Percentiles rank a stretch among this genome's conserved stretches.
Conservation (phyloP, 2,329 filamentous ascomycete species). For the Xylariaceae sp. region DNA sequence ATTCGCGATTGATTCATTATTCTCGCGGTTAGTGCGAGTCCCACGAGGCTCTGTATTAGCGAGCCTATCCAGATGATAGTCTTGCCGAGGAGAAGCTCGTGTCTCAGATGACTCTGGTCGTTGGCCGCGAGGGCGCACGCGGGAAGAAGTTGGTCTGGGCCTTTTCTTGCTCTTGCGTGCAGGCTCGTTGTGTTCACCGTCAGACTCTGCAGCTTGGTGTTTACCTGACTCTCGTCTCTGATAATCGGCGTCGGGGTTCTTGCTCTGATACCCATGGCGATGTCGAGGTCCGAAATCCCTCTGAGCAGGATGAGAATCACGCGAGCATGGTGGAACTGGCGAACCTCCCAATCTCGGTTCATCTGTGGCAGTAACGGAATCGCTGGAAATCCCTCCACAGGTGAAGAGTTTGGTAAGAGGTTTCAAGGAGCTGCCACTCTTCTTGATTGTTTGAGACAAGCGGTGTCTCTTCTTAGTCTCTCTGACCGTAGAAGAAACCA, state of each 20-base stretch:
- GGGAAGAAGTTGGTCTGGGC: no score
- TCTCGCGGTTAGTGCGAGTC: not conserved
- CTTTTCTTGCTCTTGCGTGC: no score
- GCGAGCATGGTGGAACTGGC: slow-evolving; percentile 2
- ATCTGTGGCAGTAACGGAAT: not conserved
- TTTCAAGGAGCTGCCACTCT: slow-evolving; percentile 7
- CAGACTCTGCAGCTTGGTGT: no score
- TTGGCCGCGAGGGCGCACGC: no score
- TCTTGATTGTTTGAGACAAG: slow-evolving; percentile 8
- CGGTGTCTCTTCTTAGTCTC: slow-evolving; percentile 9
- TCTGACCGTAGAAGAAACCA: not conserved
- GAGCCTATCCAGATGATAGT: not conserved
- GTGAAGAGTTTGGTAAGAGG: slow-evolving; percentile 15
- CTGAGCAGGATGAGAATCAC: not conserved
- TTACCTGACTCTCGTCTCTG: no score
- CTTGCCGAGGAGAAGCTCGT: not conserved
- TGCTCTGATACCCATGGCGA: not conserved
- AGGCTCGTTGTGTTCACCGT: no score
- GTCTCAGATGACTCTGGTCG: not conserved
- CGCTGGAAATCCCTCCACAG: not conserved
- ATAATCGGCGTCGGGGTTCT: no score
- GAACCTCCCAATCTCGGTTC: slow-evolving; percentile 18
- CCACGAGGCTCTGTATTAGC: not conserved
- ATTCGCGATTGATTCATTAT: slow-evolving; percentile 2
- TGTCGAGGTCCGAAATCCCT: not conserved